These are phyloP conservation scores for Basidiobolus meristosporus DNA, from an alignment of 371 early-diverging fungal species.

Conservation along the genomic window DNA sequence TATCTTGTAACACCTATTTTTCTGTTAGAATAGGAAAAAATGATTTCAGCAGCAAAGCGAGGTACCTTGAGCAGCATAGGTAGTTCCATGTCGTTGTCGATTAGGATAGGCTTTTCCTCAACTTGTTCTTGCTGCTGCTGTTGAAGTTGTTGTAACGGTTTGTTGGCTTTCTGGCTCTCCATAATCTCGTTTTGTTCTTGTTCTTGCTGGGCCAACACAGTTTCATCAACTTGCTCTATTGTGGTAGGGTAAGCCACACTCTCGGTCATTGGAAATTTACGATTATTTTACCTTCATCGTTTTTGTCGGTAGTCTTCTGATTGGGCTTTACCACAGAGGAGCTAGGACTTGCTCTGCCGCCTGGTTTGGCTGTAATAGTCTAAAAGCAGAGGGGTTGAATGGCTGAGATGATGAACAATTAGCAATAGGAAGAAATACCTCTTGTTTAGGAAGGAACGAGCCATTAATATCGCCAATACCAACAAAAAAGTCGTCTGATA, in stretches of 20 bases:
- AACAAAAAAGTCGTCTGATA: constrained; percentile 68
- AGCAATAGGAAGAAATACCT: background rate
- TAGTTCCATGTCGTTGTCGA: too few species aligned
- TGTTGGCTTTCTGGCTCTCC: too few species aligned
- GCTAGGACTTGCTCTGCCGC: constrained; percentile 7
- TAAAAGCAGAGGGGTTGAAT: background rate
- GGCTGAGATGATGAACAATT: background rate
- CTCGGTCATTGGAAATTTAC: background rate
- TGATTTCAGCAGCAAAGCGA: too few species aligned
- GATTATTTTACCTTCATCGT: constrained; percentile 4
- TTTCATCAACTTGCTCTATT: background rate
- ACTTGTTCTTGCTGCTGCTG: too few species aligned
- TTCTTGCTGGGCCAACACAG: too few species aligned
- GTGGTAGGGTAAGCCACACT: background rate
- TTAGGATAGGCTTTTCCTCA: too few species aligned
- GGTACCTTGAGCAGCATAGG: too few species aligned
- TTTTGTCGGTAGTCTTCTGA: constrained; percentile 8
- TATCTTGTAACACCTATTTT: too few species aligned
- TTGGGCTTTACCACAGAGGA: constrained; percentile 6
- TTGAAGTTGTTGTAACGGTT: too few species aligned
- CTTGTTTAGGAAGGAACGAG: constrained; percentile 21
- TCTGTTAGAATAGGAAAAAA: too few species aligned
- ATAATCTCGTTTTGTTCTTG: too few species aligned
- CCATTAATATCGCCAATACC: constrained; percentile 94
- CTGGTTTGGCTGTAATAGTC: background rate